A percentile compares a stretch with the other conserved stretches of the same genome.
Conservation (phyloP, 2,329 filamentous ascomycete genomes). For the Nothophaeocryptopus gaeumannii region DNA sequence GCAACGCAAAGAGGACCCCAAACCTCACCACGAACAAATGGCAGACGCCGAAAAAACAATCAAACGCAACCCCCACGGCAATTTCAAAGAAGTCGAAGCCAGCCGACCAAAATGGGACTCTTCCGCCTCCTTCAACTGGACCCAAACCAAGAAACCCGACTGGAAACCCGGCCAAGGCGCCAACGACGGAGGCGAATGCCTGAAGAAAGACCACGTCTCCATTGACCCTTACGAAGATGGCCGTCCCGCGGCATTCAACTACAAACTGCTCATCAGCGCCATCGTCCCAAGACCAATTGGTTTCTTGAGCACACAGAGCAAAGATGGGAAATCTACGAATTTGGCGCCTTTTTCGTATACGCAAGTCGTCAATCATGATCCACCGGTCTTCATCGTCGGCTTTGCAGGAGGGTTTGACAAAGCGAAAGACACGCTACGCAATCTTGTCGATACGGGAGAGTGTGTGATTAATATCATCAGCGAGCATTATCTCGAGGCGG, state of each 20-base stretch:
- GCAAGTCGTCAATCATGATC: constrained; percentile 79
- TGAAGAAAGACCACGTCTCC: constrained; percentile 62
- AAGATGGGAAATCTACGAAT: constrained; percentile 67
- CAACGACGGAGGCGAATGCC: constrained; percentile 53
- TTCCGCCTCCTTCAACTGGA: constrained; percentile 51
- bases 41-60: constrained; percentile 35
- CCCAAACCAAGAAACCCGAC: constrained; percentile 60
- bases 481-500: constrained; percentile 81
- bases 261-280: constrained; percentile 84
- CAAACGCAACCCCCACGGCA: constrained; percentile 53
- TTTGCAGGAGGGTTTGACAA: constrained; percentile 55
- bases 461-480: constrained; percentile 80
- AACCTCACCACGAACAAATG: constrained; percentile 35
- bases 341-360: constrained; percentile 87
- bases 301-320: constrained; percentile 57
- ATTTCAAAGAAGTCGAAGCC: constrained; percentile 71
- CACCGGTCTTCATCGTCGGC: constrained; percentile 72
- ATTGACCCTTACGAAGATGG: constrained; percentile 78
- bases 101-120: constrained; percentile 61
- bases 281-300: constrained; percentile 80
- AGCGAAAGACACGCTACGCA: constrained; percentile 76
- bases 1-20: constrained; percentile 25
- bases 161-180: constrained; percentile 67
- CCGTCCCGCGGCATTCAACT: constrained; percentile 69
- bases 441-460: constrained; percentile 68